Evolutionary conservation across 805 yeast genomes (phyloP), one percentile per base, ranked within the genome.

Genomic region (Candida sakaeoensis): DNA sequence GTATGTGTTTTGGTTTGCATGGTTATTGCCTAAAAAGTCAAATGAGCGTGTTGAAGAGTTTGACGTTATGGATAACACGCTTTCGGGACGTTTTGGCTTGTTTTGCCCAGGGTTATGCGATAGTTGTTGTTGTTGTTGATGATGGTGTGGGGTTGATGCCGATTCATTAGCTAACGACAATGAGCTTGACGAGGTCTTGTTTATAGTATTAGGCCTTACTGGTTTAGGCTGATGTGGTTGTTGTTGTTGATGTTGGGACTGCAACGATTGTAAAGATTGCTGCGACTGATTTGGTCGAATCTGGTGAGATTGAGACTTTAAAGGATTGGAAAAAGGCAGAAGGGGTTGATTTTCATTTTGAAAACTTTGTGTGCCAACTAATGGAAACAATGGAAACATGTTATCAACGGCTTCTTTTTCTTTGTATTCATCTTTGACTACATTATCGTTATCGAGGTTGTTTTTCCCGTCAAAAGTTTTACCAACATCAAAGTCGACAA

Each of bases 331-430:
- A 32, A 45, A 25, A 2, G 70, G 52, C 57, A 59, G 62, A 33
- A 66, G 51, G 5, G 72, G 72, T 35, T 59, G 54, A 27, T 61
- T 52, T 44, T 56, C 60, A 27, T 58, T 54, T 23, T 67, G 69
- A 42, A 68, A 67, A 25, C 66, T 60, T 32, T 52, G 48, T 30
- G 53, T 50, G 6, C 73, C 74, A 13, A 68, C 65, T 40, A 68
- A 52, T 3, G 74, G 72, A 35, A 68, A 68, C 16, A 68, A 56
- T 3, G 74, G 74, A 41, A 65, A 68, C 61, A 63, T 61, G 36
- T 55, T 54, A 36, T 62, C 66, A 40, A 58, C 57, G 34, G 54
- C 37, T 34, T 61, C 64, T 37, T 57, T 44, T 22, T 54, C 58
- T 51, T 32, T 1, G 46, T 42, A 25, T 35, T 33, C 8, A 43